Base-by-base conservation (phyloP, 768 basidiomycete genomes). In the Tylopilus plumbeoviolaceoides region DNA sequence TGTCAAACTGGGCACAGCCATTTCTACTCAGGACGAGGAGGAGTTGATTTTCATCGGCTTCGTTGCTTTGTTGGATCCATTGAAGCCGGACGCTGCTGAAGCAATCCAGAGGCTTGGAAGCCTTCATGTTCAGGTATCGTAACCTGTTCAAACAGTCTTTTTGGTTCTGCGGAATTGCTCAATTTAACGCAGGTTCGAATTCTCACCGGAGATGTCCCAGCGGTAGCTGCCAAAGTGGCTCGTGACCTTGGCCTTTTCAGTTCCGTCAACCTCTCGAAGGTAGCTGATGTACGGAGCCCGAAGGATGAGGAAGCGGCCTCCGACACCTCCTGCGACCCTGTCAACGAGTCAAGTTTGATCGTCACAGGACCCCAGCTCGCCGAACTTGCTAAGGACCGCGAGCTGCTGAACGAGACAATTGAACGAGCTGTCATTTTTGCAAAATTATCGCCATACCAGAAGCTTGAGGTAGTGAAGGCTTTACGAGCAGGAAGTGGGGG, bases 191-290 rank as follows among this genome's bases (percentile, higher is more conserved):
- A 67, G 69, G 65, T 67, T 11, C 69, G 68, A 44, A 72, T 71
- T 54, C 70, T 71, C 33, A 71, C 70, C 2, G 71, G 70, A 31
- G 70, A 71, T 44, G 61, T 52, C 23, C 65, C 71, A 18, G 65
- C 70, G 3, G 68, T 72, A 5, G 70, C 70, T 36, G 69, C 69
- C 47, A 72, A 71, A 54, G 72, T 72, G 35, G 72, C 70, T 11
- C 72, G 69, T 35, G 70, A 72, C 40, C 64, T 71, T 40, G 70
- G 70, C 11, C 59, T 71, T 47, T 63, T 73, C 45, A 51, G 54
- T 30, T 18, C 58, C 27, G 5, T 57, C 48, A 67, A 67, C 40
- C 48, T 60, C 25, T 48, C 56, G 10, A 48, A 55, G 27, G 25
- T 18, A 2, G 17, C 46, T 4, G 39, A 43, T 18, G 21, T n/a